Conservation (phyloP, 495 filamentous ascomycete genomes). For the Elaphomyces granulatus region DNA sequence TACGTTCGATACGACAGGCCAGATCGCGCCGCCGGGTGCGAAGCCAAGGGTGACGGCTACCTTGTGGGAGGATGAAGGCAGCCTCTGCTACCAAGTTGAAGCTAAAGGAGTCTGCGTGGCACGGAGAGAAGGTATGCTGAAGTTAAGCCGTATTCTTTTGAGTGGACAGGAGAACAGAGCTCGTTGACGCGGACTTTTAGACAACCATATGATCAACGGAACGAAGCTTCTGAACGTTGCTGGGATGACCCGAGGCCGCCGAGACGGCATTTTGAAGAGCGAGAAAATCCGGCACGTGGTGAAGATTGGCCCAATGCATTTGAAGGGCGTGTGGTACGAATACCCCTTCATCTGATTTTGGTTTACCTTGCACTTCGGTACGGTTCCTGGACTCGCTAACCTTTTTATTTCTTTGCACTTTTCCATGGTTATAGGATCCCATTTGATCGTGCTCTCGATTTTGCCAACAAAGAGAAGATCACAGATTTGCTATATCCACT, state of each 20-base stretch:
- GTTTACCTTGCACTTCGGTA: too few relatives aligned
- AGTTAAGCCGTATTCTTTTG: background rate
- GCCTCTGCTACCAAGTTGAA: constrained; percentile 95
- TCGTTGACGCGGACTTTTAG: constrained; percentile 29
- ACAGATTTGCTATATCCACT: constrained; percentile 89
- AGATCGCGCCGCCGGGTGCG: constrained; percentile 87
- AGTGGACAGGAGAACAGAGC: background rate
- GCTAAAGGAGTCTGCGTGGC: constrained; percentile 94
- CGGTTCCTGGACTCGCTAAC: background rate
- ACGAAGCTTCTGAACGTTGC: constrained; percentile 95
- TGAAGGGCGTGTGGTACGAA: constrained; percentile 94
- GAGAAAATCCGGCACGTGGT: constrained; percentile 95
- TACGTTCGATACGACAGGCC: constrained; percentile 74
- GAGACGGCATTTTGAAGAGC: constrained; percentile 95
- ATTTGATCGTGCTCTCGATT: constrained; percentile 89
- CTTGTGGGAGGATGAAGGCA: constrained; percentile 96
- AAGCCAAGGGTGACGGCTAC: constrained; percentile 97
- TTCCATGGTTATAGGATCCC: constrained; percentile 68
- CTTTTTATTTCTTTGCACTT: background rate
- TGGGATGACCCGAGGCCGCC: constrained; percentile 90
- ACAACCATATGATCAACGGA: constrained; percentile 99
- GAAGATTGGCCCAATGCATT: constrained; percentile 97
- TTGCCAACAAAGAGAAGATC: constrained; percentile 99
- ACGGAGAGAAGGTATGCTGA: constrained; percentile 66
- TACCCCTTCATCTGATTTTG: background rate